Conservation (phyloP, 192 early-diverging fungal genomes). For the Kickxella alabastrina region DNA sequence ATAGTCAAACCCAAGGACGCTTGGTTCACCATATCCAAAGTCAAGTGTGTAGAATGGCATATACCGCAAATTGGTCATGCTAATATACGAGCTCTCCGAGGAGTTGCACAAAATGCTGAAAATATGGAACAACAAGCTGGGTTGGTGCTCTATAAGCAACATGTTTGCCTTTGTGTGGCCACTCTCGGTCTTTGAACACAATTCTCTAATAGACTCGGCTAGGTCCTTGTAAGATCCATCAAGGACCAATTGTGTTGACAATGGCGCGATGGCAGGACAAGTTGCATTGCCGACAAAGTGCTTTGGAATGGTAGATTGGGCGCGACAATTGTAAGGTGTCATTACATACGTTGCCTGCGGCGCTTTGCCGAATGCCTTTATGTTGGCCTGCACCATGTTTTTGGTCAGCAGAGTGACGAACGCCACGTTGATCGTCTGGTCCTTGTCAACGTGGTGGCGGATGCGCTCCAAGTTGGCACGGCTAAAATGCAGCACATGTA, state of each 20-base stretch:
- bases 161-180: slow-evolving; percentile 31
- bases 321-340: slow-evolving; percentile 30
- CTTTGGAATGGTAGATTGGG: slow-evolving; percentile 17
- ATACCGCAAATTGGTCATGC: slow-evolving; percentile 32
- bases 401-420: slow-evolving; percentile 22
- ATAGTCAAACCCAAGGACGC: slow-evolving; percentile 28
- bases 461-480: slow-evolving; percentile 16
- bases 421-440: slow-evolving; percentile 15
- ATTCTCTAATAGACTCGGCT: slow-evolving; percentile 18
- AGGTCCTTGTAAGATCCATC: slow-evolving; percentile 23
- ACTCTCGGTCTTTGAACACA: slow-evolving; percentile 14
- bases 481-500: slow-evolving; percentile 39
- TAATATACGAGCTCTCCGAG: slow-evolving; percentile 20
- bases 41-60: slow-evolving; percentile 35
- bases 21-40: slow-evolving; percentile 38
- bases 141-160: slow-evolving; percentile 24
- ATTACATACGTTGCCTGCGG: slow-evolving; percentile 19
- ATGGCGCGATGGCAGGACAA: slow-evolving; percentile 14
- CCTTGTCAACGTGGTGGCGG: slow-evolving; percentile 22
- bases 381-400: slow-evolving; percentile 22
- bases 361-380: slow-evolving; percentile 6
- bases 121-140: slow-evolving; percentile 20
- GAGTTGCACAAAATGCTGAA: slow-evolving; percentile 25
- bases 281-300: slow-evolving; percentile 34
- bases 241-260: slow-evolving; percentile 5